These are phyloP conservation scores for Paraglomus brasilianum DNA, from an alignment of 192 early-diverging fungal species.

Conservation along the genomic window DNA sequence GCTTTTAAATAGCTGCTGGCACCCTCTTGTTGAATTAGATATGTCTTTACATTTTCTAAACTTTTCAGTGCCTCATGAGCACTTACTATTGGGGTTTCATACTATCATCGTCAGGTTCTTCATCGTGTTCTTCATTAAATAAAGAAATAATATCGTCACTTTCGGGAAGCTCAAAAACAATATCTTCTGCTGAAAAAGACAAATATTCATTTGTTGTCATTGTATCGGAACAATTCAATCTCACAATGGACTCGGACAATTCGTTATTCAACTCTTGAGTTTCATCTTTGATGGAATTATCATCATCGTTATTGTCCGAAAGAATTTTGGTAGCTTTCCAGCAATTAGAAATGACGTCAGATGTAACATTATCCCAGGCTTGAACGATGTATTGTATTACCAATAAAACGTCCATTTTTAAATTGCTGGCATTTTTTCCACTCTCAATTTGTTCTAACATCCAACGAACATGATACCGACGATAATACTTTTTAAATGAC, in stretches of 20 bases:
- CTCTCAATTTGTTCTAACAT: conserved; percentile 5
- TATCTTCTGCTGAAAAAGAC: conserved; percentile 16
- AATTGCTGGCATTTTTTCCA: background rate
- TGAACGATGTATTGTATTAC: conserved; percentile 8
- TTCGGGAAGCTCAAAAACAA: conserved; percentile 14
- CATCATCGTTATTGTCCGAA: background rate
- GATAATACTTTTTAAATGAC: conserved; percentile 14
- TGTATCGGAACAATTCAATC: background rate
- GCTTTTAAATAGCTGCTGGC: conserved; percentile 13
- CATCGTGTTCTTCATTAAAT: background rate
- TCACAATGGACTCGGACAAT: background rate
- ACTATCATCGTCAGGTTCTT: conserved; percentile 1
- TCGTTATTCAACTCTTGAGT: background rate
- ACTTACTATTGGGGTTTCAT: background rate
- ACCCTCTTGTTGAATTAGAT: conserved; percentile 25
- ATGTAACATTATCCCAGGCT: conserved; percentile 15
- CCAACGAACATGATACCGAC: background rate
- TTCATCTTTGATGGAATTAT: background rate
- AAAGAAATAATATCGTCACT: conserved; percentile 25
- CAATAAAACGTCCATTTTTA: too few species aligned
- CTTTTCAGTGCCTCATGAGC: background rate
- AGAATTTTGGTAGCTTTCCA: conserved; percentile 8
- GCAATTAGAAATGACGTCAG: conserved; percentile 5
- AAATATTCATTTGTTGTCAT: conserved; percentile 20
- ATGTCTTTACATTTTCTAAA: conserved; percentile 22